Conservation (phyloP, 495 filamentous ascomycete species). For the Wilcoxina mikolae region DNA sequence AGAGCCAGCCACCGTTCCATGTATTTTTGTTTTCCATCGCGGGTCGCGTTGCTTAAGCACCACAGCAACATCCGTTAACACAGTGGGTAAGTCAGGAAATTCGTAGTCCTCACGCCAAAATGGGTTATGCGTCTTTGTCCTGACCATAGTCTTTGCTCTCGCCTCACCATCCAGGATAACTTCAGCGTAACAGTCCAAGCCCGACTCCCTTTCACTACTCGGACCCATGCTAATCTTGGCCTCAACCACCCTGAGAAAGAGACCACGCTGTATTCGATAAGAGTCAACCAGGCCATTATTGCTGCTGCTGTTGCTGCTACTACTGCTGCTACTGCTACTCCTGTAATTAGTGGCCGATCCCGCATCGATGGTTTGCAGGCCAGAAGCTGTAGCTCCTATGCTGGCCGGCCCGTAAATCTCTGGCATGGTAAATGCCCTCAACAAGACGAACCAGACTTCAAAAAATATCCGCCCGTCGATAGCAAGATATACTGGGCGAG, state of each 20-base stretch:
- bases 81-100: slow-evolving; percentile 68
- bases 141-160: slow-evolving; percentile 68
- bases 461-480: slow-evolving; percentile 77
- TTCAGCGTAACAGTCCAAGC: slow-evolving; percentile 64
- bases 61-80: slow-evolving; percentile 65
- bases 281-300: slow-evolving; percentile 13
- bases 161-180: slow-evolving; percentile 84
- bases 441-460: slow-evolving; percentile 91
- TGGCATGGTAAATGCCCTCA: slow-evolving; percentile 85
- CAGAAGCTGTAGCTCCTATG: slow-evolving; percentile 9
- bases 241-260: slow-evolving; percentile 42
- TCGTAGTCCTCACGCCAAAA: slow-evolving; percentile 93
- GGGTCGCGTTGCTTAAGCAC: slow-evolving; percentile 59
- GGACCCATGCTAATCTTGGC: slow-evolving; percentile 36
- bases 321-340: not conserved
- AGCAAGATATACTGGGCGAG: slow-evolving; percentile 66
- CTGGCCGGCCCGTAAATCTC: slow-evolving; percentile 62
- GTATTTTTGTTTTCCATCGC: slow-evolving; percentile 23
- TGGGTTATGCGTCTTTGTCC: slow-evolving; percentile 64
- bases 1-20: slow-evolving; percentile 21
- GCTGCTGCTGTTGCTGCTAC: not conserved
- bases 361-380: not conserved
- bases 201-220: not conserved
- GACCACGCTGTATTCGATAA: slow-evolving; percentile 46
- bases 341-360: not conserved